phyloP scores from a whole-genome alignment of 2,329 filamentous ascomycete species.

The Verticillium nonalfalfae region DNA sequence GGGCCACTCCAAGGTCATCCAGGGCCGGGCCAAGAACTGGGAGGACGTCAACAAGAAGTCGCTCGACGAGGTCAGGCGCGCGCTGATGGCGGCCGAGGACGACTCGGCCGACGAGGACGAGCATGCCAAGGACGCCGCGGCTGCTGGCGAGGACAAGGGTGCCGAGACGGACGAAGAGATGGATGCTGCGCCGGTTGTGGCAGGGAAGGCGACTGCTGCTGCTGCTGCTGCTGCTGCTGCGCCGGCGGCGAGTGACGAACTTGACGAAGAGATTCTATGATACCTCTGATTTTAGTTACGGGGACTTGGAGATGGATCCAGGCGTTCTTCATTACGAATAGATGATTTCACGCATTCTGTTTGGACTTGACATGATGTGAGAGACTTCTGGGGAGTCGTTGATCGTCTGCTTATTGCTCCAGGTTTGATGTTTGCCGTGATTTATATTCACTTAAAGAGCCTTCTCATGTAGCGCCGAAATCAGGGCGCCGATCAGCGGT shows the following conservation, averaged over 20 bases:
- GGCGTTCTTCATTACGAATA: not conserved
- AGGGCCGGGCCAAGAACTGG: constrained; percentile 48
- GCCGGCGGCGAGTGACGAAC: constrained; percentile 5
- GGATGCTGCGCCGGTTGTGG: constrained; percentile 16
- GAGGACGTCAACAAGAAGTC: constrained; percentile 47
- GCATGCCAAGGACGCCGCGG: constrained; percentile 12
- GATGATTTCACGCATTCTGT: not conserved
- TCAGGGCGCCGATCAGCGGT: too few relatives aligned
- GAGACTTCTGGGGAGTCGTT: not conserved
- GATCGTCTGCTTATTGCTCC: too few relatives aligned
- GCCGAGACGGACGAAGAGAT: constrained; percentile 29
- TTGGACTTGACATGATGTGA: not conserved
- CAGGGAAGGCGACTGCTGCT: not conserved
- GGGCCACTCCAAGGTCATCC: constrained; percentile 36
- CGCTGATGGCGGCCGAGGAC: constrained; percentile 13
- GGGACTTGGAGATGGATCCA: not conserved
- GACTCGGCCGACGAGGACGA: constrained; percentile 14
- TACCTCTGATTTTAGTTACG: not conserved
- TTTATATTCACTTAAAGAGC: not conserved
- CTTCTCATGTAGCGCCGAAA: too few relatives aligned
- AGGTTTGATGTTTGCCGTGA: too few relatives aligned
- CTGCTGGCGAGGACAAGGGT: constrained; percentile 11
- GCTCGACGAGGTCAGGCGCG: not conserved
- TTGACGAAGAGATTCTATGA: constrained; percentile 11
- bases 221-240: not conserved